Conservation (phyloP, 2,329 filamentous ascomycete genomes). For the Penicillium expansum region DNA sequence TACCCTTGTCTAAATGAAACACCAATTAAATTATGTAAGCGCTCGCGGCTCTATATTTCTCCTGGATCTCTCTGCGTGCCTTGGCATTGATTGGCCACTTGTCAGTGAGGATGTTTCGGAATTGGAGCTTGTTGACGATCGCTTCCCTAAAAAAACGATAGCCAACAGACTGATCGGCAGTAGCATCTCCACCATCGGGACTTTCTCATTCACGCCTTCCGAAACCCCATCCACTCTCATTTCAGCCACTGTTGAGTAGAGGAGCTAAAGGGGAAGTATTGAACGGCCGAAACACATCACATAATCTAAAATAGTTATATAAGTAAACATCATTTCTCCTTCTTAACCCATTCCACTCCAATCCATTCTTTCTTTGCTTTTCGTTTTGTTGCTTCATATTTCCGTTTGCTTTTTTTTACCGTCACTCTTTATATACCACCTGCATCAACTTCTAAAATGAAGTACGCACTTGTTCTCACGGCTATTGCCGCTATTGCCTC, state of each 20-base stretch:
- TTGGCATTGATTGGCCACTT: not conserved
- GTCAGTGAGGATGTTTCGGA: not conserved
- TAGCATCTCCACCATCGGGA: not conserved
- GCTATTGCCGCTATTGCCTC: slow-evolving; percentile 1
- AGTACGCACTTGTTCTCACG: slow-evolving; percentile 5
- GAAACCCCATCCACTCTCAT: not conserved
- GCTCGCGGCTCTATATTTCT: not conserved
- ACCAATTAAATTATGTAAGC: not conserved
- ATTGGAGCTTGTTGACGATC: not conserved
- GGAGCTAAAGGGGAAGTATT: not conserved
- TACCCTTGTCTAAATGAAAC: not conserved
- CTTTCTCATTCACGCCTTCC: not conserved
- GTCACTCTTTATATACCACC: not conserved
- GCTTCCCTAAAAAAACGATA: not conserved
- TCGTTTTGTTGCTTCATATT: not conserved
- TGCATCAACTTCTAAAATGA: not conserved
- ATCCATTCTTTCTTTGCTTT: not conserved
- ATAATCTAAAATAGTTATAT: not conserved
- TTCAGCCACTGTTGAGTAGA: not conserved
- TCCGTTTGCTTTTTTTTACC: not conserved
- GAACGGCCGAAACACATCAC: not conserved
- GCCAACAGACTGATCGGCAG: not conserved
- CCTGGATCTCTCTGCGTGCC: not conserved
- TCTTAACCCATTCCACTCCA: not conserved
- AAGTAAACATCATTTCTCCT: not conserved